phyloP scores from a whole-genome alignment of 1,284 basidiomycete species.

The Fereydounia khargensis region DNA sequence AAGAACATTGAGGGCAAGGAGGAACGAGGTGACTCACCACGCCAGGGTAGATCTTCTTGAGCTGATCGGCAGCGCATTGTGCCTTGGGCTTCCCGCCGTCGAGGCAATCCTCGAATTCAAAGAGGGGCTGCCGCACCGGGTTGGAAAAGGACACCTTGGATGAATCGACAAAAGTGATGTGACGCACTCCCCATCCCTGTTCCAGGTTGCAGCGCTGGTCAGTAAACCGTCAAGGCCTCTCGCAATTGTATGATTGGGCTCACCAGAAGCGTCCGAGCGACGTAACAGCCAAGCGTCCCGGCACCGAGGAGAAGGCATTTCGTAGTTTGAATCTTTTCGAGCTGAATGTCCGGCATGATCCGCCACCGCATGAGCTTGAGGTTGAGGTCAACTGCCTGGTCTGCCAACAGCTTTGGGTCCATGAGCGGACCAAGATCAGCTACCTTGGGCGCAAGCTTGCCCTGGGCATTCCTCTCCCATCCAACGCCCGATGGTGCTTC shows the following conservation, averaged over 20 bases:
- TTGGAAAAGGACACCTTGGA: conserved; percentile 91
- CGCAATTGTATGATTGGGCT: too few species aligned
- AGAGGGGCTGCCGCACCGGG: conserved; percentile 91
- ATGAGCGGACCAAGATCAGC: conserved; percentile 93
- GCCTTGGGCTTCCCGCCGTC: conserved; percentile 91
- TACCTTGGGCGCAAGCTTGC: conserved; percentile 80
- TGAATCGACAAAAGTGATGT: conserved; percentile 88
- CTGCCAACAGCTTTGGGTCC: conserved; percentile 81
- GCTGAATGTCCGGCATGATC: conserved; percentile 81
- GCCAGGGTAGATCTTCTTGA: conserved; percentile 88
- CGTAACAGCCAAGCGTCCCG: conserved; percentile 94
- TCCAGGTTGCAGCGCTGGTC: too few species aligned
- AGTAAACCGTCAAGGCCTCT: too few species aligned
- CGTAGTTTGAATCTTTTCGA: conserved; percentile 79
- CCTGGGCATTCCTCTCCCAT: conserved; percentile 87
- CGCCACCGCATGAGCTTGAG: conserved; percentile 98
- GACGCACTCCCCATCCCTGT: conserved; percentile 82
- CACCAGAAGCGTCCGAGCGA: conserved; percentile 80
- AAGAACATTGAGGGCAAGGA: background rate
- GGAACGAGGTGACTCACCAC: conserved; percentile 65
- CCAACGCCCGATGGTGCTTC: conserved; percentile 70
- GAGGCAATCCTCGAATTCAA: conserved; percentile 91
- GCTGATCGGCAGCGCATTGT: conserved; percentile 77
- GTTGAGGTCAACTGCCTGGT: conserved; percentile 94
- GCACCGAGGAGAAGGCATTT: conserved; percentile 85